Conservation (phyloP, 73 alveolate species). For the Diophrys appendiculata region DNA sequence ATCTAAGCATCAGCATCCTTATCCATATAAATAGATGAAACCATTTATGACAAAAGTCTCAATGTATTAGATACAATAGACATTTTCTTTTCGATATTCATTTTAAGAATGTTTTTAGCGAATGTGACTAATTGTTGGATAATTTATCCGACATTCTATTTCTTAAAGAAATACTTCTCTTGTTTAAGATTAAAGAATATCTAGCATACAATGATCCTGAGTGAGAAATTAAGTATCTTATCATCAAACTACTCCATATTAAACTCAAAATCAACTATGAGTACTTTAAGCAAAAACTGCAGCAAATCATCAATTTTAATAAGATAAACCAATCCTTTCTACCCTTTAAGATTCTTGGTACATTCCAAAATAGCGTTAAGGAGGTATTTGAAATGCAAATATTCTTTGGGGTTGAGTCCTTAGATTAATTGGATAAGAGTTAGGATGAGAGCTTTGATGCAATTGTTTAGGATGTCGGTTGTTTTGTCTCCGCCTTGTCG, state of each 20-base stretch:
- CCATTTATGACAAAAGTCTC: conserved; percentile 51
- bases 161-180: conserved; percentile 37
- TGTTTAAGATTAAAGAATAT: conserved; percentile 50
- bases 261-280: conserved; percentile 2
- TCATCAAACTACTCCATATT: not conserved
- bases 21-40: conserved; percentile 21
- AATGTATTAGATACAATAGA: conserved; percentile 46
- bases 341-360: conserved; percentile 46
- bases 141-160: conserved; percentile 32
- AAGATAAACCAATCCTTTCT: conserved; percentile 15
- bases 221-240: conserved; percentile 1
- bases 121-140: conserved; percentile 33
- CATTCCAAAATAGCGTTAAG: conserved; percentile 56
- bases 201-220: conserved; percentile 49
- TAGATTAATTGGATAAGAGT: conserved; percentile 30
- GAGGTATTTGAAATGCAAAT: conserved; percentile 45
- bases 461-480: conserved; percentile 34
- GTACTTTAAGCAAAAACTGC: conserved; percentile 21
- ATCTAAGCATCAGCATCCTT: conserved; percentile 41
- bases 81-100: conserved; percentile 54
- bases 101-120: conserved; percentile 38
- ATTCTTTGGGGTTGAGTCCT: conserved; percentile 28
- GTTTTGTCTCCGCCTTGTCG: not conserved
- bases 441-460: conserved; percentile 43
- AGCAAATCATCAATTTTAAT: conserved; percentile 27